These are phyloP conservation scores for Silene noctiflora DNA, from an alignment of 179 eudicot genomes.

Conservation along the genomic window DNA sequence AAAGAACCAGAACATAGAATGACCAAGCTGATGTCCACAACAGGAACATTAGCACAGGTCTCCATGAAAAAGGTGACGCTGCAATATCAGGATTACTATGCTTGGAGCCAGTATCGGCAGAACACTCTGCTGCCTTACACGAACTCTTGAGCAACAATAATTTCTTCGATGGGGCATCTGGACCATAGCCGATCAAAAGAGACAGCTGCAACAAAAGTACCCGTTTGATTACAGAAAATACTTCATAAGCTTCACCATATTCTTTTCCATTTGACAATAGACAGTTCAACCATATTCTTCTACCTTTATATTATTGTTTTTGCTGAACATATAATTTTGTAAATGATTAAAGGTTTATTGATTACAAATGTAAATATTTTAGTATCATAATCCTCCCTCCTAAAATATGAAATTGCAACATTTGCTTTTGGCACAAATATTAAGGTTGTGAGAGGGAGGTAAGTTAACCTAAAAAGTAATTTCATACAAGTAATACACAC, in stretches of 20 bases:
- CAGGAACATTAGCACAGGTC: slow-evolving; percentile 50
- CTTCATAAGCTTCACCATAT: not conserved
- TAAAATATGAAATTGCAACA: too few relatives aligned
- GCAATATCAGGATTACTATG: slow-evolving; percentile 24
- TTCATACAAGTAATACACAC: too few relatives aligned
- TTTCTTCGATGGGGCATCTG: slow-evolving; percentile 83
- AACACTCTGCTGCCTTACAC: slow-evolving; percentile 17
- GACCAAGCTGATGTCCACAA: slow-evolving; percentile 76
- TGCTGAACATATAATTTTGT: not conserved
- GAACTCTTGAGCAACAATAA: slow-evolving; percentile 40
- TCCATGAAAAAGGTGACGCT: slow-evolving; percentile 56
- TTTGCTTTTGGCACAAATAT: too few relatives aligned
- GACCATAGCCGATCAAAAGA: slow-evolving; percentile 72
- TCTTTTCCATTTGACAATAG: not conserved
- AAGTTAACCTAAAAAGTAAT: too few relatives aligned
- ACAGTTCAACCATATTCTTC: not conserved
- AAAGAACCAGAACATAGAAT: slow-evolving; percentile 58
- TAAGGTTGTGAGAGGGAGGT: too few relatives aligned
- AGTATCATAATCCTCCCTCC: not conserved
- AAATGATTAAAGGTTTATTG: not conserved
- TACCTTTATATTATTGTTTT: not conserved
- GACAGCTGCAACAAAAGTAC: slow-evolving; percentile 48
- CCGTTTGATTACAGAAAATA: not conserved
- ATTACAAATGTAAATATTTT: too few relatives aligned
- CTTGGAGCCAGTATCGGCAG: slow-evolving; percentile 21